These are phyloP conservation scores for Colletotrichum liriopes DNA, from an alignment of 2,329 filamentous ascomycete species.

Conservation along the genomic window DNA sequence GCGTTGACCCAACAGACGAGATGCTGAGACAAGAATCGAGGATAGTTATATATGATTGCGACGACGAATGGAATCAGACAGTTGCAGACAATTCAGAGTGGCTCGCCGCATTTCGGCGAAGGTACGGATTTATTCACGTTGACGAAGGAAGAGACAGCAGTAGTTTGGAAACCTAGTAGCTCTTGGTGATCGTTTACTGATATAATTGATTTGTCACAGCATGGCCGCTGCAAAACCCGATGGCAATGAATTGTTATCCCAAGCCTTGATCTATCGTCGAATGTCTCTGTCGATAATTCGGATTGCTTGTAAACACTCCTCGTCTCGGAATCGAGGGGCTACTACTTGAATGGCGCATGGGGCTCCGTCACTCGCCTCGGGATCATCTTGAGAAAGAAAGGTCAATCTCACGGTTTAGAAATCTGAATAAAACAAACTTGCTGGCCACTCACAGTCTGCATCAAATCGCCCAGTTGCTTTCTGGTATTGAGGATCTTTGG, in stretches of 20 bases:
- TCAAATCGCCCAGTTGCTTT: conserved; percentile 49
- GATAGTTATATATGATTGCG: conserved; percentile 46
- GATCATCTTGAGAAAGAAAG: conserved; percentile 53
- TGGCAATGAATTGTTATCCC: neutral
- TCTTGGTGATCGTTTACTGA: neutral
- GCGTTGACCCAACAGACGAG: conserved; percentile 43
- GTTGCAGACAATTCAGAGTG: conserved; percentile 50
- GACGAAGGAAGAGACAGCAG: neutral
- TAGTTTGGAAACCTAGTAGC: too few species aligned
- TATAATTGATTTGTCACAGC: neutral
- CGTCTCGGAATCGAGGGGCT: conserved; percentile 62
- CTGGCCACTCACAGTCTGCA: conserved; percentile 53
- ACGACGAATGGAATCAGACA: conserved; percentile 49
- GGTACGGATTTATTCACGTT: neutral
- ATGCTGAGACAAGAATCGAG: conserved; percentile 50
- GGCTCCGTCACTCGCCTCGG: conserved; percentile 57
- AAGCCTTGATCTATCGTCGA: neutral
- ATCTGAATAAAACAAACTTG: neutral
- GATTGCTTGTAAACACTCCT: conserved; percentile 57
- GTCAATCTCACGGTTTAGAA: neutral
- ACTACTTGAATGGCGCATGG: conserved; percentile 64
- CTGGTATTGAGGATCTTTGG: conserved; percentile 52
- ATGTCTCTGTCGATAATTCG: conserved; percentile 49
- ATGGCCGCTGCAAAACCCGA: neutral
- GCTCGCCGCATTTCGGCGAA: conserved; percentile 46